These are phyloP conservation scores for Prunus fruticosa DNA, from an alignment of 306 rosid species.

Conservation along the genomic window DNA sequence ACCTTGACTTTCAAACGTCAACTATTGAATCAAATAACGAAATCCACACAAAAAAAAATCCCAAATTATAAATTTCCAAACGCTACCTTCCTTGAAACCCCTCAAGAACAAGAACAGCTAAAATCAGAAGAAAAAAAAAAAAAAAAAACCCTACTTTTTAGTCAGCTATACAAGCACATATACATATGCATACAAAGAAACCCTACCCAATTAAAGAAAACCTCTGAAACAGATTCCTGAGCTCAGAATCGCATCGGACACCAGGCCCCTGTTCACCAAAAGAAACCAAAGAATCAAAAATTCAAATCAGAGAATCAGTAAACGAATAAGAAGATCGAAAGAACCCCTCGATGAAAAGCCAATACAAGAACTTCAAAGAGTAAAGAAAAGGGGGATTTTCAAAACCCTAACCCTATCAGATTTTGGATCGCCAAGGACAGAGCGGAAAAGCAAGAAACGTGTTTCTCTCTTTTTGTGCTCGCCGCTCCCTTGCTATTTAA, in stretches of 20 bases:
- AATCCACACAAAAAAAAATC: neutral
- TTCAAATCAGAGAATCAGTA: neutral
- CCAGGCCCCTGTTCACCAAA: constrained; percentile 25
- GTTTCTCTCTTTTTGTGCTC: constrained; percentile 24
- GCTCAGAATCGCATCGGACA: constrained; percentile 56
- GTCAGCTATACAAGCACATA: neutral
- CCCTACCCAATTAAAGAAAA: constrained; percentile 44
- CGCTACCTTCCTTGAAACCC: neutral
- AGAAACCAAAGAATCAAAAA: neutral
- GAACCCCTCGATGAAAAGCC: neutral
- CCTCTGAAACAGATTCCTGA: constrained; percentile 43
- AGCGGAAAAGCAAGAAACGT: constrained; percentile 37
- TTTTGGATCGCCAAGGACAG: constrained; percentile 56
- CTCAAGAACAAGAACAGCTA: neutral
- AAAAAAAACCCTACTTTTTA: neutral
- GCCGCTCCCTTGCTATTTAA: constrained; percentile 35
- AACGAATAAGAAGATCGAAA: neutral
- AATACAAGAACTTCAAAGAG: neutral
- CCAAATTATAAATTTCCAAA: neutral
- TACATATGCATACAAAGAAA: neutral
- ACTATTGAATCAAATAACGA: neutral
- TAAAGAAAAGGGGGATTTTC: constrained; percentile 2
- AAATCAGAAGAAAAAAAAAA: neutral
- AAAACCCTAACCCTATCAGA: constrained; percentile 62
- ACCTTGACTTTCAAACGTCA: neutral